A percentile compares a stretch with the other conserved stretches of the same genome.
These are phyloP conservation scores for Coriolopsis trogii DNA, from an alignment of 1,284 basidiomycete species.

Conservation along the genomic window DNA sequence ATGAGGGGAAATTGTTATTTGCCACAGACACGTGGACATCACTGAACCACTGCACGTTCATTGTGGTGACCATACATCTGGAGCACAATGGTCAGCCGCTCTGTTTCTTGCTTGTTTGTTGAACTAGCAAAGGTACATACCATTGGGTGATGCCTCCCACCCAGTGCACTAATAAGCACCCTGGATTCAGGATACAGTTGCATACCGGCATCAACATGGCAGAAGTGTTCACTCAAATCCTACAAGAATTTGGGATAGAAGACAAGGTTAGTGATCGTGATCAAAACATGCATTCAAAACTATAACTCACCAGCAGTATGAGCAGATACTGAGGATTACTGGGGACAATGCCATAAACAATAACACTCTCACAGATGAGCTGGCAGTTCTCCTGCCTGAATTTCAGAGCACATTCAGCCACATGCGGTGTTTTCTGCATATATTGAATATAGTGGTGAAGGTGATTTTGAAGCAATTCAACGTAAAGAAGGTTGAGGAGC, in stretches of 20 bases:
- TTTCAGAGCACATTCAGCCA: slow-evolving; percentile 28
- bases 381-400: neutral
- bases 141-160: neutral
- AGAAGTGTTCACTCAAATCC: slow-evolving; percentile 26
- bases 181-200: slow-evolving; percentile 1
- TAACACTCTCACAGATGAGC: neutral
- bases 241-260: slow-evolving; percentile 34
- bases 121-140: slow-evolving; percentile 31
- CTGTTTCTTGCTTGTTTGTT: slow-evolving; percentile 25
- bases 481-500: neutral
- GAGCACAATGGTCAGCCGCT: slow-evolving; percentile 7
- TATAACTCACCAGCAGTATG: neutral
- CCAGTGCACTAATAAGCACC: neutral
- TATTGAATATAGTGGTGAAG: slow-evolving; percentile 37
- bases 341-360: neutral
- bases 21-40: slow-evolving; percentile 13
- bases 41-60: slow-evolving; percentile 9
- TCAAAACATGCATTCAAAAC: neutral
- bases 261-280: slow-evolving; percentile 34
- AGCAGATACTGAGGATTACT: neutral
- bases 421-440: slow-evolving; percentile 38
- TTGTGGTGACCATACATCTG: slow-evolving; percentile 7
- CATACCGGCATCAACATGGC: slow-evolving; percentile 34
- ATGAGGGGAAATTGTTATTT: slow-evolving; percentile 6
- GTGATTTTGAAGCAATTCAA: slow-evolving; percentile 19